Evolutionary conservation across 345 rosid species (phyloP).

Genomic region (Kernera saxatilis): DNA sequence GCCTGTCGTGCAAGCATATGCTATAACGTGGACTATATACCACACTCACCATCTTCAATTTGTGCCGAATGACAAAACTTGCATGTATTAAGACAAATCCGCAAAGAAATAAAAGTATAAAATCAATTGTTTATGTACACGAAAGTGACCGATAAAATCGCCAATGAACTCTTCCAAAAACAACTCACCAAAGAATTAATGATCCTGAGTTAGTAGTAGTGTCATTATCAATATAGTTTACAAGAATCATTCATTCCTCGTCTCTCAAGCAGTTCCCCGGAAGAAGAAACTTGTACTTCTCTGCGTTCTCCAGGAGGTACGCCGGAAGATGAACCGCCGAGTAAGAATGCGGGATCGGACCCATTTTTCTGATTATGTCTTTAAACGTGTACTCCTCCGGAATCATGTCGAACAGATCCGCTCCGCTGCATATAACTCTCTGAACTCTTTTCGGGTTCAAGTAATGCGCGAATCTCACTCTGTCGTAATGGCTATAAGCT

Average conservation of each 20-base stretch:
- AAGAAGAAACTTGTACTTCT: slow-evolving; percentile 51
- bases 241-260: slow-evolving; percentile 25
- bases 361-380: slow-evolving; percentile 69
- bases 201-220: slow-evolving; percentile 19
- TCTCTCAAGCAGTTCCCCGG: slow-evolving; percentile 64
- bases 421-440: slow-evolving; percentile 59
- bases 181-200: slow-evolving; percentile 24
- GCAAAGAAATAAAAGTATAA: neutral
- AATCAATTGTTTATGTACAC: slow-evolving; percentile 21
- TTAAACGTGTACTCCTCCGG: slow-evolving; percentile 75
- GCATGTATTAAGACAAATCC: neutral
- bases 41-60: slow-evolving; percentile 8
- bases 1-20: slow-evolving; percentile 4
- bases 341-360: slow-evolving; percentile 68
- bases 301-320: slow-evolving; percentile 52
- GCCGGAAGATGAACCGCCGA: slow-evolving; percentile 69
- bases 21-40: slow-evolving; percentile 13
- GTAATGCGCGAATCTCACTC: slow-evolving; percentile 57
- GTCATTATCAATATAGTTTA: neutral
- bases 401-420: slow-evolving; percentile 68
- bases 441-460: slow-evolving; percentile 63
- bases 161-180: slow-evolving; percentile 12
- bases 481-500: slow-evolving; percentile 69
- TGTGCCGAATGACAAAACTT: neutral
- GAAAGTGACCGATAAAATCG: slow-evolving; percentile 16